Conservation (phyloP, 176 grass and related monocot genomes). For the Pontederia paniculata region DNA sequence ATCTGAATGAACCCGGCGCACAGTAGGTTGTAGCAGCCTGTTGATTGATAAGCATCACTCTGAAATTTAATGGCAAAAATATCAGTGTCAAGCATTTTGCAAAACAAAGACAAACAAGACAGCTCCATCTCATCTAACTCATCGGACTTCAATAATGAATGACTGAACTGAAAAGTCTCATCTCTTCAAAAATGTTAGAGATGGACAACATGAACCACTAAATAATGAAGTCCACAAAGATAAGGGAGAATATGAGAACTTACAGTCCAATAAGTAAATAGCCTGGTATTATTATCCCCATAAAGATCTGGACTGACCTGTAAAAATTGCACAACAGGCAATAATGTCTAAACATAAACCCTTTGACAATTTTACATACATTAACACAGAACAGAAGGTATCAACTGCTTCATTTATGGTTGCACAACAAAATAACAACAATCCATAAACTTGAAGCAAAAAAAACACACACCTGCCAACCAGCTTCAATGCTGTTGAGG, state of each 20-base stretch:
- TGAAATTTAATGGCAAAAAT: background rate
- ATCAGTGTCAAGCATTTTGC: no score
- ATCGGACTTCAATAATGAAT: no score
- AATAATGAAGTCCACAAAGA: no score
- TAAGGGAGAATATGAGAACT: background rate
- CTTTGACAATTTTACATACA: no score
- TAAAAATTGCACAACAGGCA: background rate
- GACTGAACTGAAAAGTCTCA: no score
- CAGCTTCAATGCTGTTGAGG: no score
- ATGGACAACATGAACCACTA: no score
- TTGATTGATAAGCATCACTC: constrained; percentile 13
- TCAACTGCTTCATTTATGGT: no score
- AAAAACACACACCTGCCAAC: constrained; percentile 6
- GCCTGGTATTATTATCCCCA: background rate
- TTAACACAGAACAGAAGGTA: no score
- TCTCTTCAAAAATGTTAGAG: no score
- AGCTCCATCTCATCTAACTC: no score
- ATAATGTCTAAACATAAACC: no score
- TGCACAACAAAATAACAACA: background rate
- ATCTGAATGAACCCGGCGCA: constrained; percentile 17
- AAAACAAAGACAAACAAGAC: background rate
- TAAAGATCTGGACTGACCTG: background rate
- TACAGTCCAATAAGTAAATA: constrained; percentile 10
- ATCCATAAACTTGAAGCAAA: background rate
- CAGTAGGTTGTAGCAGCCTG: constrained; percentile 17